A percentile compares a stretch with the other conserved stretches of the same genome.
phyloP scores from a whole-genome alignment of 768 basidiomycete species.

The Lactarius sp. region DNA sequence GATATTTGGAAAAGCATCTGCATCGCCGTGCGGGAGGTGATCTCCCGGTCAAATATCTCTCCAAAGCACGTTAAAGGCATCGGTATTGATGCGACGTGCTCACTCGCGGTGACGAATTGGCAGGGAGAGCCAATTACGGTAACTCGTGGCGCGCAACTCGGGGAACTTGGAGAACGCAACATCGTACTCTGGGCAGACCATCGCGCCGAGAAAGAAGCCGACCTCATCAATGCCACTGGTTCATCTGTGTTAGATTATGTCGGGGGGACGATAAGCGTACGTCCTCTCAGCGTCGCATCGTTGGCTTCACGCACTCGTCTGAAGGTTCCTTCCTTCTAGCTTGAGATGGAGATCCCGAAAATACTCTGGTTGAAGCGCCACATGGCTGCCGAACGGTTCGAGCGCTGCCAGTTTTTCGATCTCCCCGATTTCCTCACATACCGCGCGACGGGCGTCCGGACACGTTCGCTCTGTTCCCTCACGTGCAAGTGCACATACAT shows the following conservation, averaged over 20 bases:
- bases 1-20: slow-evolving; percentile 81
- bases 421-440: slow-evolving; percentile 96
- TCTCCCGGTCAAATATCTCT: slow-evolving; percentile 51
- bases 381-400: slow-evolving; percentile 70
- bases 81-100: slow-evolving; percentile 96
- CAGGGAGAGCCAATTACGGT: slow-evolving; percentile 71
- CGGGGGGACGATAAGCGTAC: slow-evolving; percentile 91
- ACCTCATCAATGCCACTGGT: slow-evolving; percentile 79
- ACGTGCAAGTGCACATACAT: slow-evolving; percentile 96
- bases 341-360: slow-evolving; percentile 99
- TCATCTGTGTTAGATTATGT: slow-evolving; percentile 90
- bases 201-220: slow-evolving; percentile 87
- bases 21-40: slow-evolving; percentile 54
- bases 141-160: slow-evolving; percentile 61
- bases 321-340: slow-evolving; percentile 38
- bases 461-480: slow-evolving; percentile 85
- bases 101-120: slow-evolving; percentile 77
- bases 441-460: slow-evolving; percentile 67
- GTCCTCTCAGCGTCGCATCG: slow-evolving; percentile 15
- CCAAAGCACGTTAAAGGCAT: slow-evolving; percentile 72
- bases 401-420: slow-evolving; percentile 78
- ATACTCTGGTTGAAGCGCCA: slow-evolving; percentile 92
- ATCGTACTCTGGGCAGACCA: slow-evolving; percentile 97
- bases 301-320: neutral
- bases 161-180: slow-evolving; percentile 68